Base-by-base conservation (phyloP, 2,329 filamentous ascomycete species). In the Venturia nashicola region DNA sequence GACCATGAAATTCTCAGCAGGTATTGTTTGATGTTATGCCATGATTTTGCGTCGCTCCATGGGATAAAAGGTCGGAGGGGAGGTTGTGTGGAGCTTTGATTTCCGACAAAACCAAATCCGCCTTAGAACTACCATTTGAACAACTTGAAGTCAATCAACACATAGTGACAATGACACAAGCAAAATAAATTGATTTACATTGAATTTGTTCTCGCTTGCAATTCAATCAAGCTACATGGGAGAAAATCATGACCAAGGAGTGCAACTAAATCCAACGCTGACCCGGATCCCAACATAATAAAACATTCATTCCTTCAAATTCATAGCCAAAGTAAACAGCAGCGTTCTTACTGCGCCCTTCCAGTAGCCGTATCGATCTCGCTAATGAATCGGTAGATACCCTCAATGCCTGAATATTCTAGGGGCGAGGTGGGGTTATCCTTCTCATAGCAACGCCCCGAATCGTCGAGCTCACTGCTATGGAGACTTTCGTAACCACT, bases 381-480 rank as follows among this genome's bases (percentile, higher is more conserved):
- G 68, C 85, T 82, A 65, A 88, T 77, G 70, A 88, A 88, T 61
- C 79, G 78, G 69, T 86, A 85, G 42, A 89, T 87, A 3, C 85
- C 86, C 69, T 88, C 83, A 16, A 85, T 74, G 5, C 84, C 82
- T 66, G 86, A 84, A 67, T 85, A 86, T 61, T 83, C 83, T 14
- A 85, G 77, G 3, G 79, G 78, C 34, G 73, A 75, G 39, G 32
- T 23, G 34, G 32, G 36, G 14, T 43, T 32, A n/a, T 61, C 64
- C 42, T 63, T 64, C 66, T 75, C 67, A 64, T 70, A 60, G 42
- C 73, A 69, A 65, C 69, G 67, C 8, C 61, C 43, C 16, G 70
- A 69, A 48, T 32, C 34, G 59, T 79, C 78, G 16, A 71, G 78
- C 71, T 83, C 80, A 67, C 82, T 84, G 23, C 80, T 78, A 59